Conservation (phyloP, 2,329 filamentous ascomycete species). For the Onygenales sp. region DNA sequence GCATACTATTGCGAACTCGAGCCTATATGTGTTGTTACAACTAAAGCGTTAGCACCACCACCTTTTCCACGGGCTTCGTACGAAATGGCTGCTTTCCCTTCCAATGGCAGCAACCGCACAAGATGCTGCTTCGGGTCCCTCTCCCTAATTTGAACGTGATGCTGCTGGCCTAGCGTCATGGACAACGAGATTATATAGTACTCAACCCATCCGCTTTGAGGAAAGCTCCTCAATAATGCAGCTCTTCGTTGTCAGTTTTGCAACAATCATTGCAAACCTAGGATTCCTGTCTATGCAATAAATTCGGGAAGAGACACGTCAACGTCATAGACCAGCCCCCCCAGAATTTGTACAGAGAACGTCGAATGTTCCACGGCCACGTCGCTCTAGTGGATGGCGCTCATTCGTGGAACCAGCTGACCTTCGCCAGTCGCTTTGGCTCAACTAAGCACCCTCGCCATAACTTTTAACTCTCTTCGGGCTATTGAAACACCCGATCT, state of each 20-base stretch:
- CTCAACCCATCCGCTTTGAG: not conserved
- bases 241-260: constrained; percentile 2
- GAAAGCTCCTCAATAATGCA: not conserved
- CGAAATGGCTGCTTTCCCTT: not conserved
- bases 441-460: constrained; percentile 2
- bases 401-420: constrained; percentile 28
- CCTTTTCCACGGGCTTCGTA: not conserved
- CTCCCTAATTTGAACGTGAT: not conserved
- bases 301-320: constrained; percentile 1
- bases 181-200: not conserved
- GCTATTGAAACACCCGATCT: not conserved
- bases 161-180: not conserved
- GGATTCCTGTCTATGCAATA: not conserved
- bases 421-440: constrained; percentile 1
- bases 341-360: constrained; percentile 34
- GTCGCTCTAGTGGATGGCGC: constrained; percentile 31
- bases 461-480: not conserved
- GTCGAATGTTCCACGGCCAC: constrained; percentile 37
- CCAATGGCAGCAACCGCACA: not conserved
- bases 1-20: constrained; percentile 1
- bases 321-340: constrained; percentile 27
- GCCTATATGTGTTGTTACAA: not conserved
- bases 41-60: not conserved
- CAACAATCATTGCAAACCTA: not conserved
- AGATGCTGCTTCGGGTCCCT: not conserved